A percentile compares a stretch with the other conserved stretches of the same genome.
phyloP scores from a whole-genome alignment of 1,284 basidiomycete genomes.

The Rhodotorula sp. region DNA sequence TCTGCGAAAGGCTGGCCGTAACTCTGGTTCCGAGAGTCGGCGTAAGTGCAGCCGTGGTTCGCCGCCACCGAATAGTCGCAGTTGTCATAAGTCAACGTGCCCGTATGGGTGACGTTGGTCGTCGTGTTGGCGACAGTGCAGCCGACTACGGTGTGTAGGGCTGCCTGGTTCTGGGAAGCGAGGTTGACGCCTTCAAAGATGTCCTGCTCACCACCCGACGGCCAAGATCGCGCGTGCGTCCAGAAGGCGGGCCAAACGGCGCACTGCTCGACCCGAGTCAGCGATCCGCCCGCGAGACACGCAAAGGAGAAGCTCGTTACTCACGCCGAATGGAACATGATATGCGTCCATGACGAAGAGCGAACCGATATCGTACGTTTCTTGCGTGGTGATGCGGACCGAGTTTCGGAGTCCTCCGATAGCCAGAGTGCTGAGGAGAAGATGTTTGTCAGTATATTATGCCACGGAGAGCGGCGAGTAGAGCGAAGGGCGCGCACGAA shows the following conservation, averaged over 20 bases:
- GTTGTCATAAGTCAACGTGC: constrained; percentile 38
- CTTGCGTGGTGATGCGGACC: constrained; percentile 29
- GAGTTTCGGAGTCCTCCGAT: constrained; percentile 16
- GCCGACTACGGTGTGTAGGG: constrained; percentile 25
- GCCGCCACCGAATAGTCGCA: constrained; percentile 45
- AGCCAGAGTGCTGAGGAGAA: background rate
- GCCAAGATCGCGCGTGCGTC: constrained; percentile 23
- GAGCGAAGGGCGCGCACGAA: background rate
- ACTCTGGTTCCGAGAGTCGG: constrained; percentile 40
- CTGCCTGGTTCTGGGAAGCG: constrained; percentile 67
- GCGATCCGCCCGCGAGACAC: fast-evolving
- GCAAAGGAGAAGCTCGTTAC: background rate
- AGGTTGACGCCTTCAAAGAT: constrained; percentile 76
- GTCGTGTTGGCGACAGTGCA: constrained; percentile 25
- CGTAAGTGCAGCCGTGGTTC: constrained; percentile 61
- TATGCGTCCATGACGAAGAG: constrained; percentile 28
- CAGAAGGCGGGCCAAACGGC: constrained; percentile 21
- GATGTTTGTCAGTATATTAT: background rate
- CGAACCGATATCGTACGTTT: constrained; percentile 21
- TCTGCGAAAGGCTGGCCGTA: constrained; percentile 44
- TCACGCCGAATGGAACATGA: constrained; percentile 28
- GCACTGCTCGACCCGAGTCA: background rate
- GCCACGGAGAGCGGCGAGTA: no score
- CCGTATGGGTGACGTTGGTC: constrained; percentile 24
- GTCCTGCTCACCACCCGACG: constrained; percentile 68